Conservation (phyloP, 345 rosid species). For the Linum tenue region DNA sequence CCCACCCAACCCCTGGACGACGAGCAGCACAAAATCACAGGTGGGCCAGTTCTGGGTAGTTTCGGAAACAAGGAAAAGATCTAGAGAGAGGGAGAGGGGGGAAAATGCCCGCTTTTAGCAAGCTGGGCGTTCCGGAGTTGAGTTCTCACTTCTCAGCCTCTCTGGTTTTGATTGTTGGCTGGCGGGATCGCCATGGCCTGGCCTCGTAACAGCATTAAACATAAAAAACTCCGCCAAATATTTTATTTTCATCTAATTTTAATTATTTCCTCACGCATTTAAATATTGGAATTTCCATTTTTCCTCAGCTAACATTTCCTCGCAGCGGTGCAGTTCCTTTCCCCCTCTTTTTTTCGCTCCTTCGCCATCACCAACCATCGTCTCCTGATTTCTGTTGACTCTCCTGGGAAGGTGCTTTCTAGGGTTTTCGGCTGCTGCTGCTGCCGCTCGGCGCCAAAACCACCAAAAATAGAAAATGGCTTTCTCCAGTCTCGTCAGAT, state of each 20-base stretch:
- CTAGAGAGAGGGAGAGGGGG: no score
- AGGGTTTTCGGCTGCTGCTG: slow-evolving; percentile 14
- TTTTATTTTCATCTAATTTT: not conserved
- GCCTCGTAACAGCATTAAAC: not conserved
- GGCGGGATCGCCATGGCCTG: not conserved
- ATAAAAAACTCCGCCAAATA: slow-evolving; percentile 27
- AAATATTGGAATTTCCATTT: not conserved
- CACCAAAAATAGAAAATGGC: slow-evolving; percentile 36
- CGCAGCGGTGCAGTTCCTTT: not conserved
- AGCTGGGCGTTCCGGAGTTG: no score
- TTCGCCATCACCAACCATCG: not conserved
- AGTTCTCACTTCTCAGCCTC: no score
- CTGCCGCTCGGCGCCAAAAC: not conserved
- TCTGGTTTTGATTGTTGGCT: not conserved
- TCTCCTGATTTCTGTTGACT: slow-evolving; percentile 4
- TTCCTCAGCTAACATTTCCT: not conserved
- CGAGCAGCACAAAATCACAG: no score
- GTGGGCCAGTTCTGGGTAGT: no score
- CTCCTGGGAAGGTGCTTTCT: not conserved
- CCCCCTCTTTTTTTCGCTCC: not conserved
- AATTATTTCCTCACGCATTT: no score
- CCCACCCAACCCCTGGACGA: no score
- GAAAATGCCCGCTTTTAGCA: no score
- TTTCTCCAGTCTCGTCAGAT: slow-evolving; percentile 57
- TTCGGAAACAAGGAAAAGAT: no score